Evolutionary conservation across 495 filamentous ascomycete species (phyloP).

Genomic region (Tuber brumale): DNA sequence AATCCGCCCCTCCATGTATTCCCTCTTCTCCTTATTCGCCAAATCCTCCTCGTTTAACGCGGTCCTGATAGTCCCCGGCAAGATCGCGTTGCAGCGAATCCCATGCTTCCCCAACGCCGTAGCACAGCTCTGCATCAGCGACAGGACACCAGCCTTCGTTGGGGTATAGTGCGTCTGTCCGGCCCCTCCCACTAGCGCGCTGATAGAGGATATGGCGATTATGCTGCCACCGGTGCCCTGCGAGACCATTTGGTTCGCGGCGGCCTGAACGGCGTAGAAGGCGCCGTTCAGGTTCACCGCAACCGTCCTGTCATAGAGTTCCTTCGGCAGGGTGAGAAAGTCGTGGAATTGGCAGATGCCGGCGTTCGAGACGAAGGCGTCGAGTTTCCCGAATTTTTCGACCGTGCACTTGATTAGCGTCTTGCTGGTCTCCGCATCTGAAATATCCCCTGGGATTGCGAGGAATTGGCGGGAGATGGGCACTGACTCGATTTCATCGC

Average conservation of each 20-base stretch:
- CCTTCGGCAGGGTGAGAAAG: slow-evolving; percentile 51
- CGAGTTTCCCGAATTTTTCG: slow-evolving; percentile 54
- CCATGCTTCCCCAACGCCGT: slow-evolving; percentile 68
- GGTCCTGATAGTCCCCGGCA: slow-evolving; percentile 80
- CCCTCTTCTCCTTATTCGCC: slow-evolving; percentile 59
- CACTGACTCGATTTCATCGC: slow-evolving; percentile 49
- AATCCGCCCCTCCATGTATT: slow-evolving; percentile 79
- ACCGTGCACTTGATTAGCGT: slow-evolving; percentile 55
- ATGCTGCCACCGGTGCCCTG: slow-evolving; percentile 68
- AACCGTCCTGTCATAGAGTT: slow-evolving; percentile 44
- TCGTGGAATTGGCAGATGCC: slow-evolving; percentile 79
- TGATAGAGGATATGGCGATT: slow-evolving; percentile 77
- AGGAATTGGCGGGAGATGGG: slow-evolving; percentile 50
- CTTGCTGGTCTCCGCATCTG: slow-evolving; percentile 56
- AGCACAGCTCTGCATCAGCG: slow-evolving; percentile 77
- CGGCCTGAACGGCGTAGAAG: slow-evolving; percentile 78
- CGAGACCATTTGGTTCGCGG: slow-evolving; percentile 67
- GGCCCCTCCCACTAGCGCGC: slow-evolving; percentile 74
- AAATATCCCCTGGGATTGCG: slow-evolving; percentile 60
- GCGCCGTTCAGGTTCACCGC: slow-evolving; percentile 77
- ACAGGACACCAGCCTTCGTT: slow-evolving; percentile 78
- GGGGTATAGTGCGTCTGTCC: slow-evolving; percentile 83
- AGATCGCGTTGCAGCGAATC: slow-evolving; percentile 76
- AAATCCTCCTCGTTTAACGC: slow-evolving; percentile 84
- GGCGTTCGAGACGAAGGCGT: slow-evolving; percentile 83